Percentiles rank a stretch among this genome's conserved stretches.
Conservation (phyloP, 192 early-diverging fungal genomes). For the Backusella sp. region DNA sequence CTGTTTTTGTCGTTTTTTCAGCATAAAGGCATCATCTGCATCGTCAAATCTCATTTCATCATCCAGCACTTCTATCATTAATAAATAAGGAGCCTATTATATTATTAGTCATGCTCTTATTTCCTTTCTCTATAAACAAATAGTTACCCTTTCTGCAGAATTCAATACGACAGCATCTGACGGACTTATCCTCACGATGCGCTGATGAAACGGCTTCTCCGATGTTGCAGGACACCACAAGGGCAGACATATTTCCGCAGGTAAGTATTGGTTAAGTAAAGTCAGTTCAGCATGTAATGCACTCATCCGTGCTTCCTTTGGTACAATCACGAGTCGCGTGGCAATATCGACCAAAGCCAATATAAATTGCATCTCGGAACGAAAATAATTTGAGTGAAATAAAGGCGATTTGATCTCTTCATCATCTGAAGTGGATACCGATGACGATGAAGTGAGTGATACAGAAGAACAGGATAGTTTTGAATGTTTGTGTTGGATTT, state of each 20-base stretch:
- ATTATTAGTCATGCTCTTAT: not conserved
- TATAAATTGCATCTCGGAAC: conserved; percentile 91
- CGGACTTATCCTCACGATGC: conserved; percentile 86
- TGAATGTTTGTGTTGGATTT: conserved; percentile 7
- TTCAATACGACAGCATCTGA: conserved; percentile 97
- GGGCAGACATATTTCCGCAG: conserved; percentile 90
- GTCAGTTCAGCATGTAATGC: conserved; percentile 89
- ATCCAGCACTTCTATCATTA: conserved; percentile 88
- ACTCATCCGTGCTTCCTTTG: conserved; percentile 80
- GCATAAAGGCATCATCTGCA: conserved; percentile 17
- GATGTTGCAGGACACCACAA: conserved; percentile 84
- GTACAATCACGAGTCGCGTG: conserved; percentile 85
- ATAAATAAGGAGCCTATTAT: conserved; percentile 80
- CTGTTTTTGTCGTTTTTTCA: conserved; percentile 4
- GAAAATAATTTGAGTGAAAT: conserved; percentile 76
- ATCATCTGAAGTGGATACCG: not conserved
- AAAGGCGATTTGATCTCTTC: conserved; percentile 11
- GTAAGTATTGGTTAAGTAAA: conserved; percentile 91
- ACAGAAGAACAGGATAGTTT: not conserved
- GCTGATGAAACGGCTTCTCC: conserved; percentile 71
- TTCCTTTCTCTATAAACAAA: not conserved
- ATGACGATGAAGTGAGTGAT: not conserved
- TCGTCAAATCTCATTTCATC: conserved; percentile 55
- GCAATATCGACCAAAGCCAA: conserved; percentile 89
- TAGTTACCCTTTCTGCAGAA: conserved; percentile 77